Evolutionary conservation across 805 yeast species (phyloP).

Genomic region (Candida ortonii): DNA sequence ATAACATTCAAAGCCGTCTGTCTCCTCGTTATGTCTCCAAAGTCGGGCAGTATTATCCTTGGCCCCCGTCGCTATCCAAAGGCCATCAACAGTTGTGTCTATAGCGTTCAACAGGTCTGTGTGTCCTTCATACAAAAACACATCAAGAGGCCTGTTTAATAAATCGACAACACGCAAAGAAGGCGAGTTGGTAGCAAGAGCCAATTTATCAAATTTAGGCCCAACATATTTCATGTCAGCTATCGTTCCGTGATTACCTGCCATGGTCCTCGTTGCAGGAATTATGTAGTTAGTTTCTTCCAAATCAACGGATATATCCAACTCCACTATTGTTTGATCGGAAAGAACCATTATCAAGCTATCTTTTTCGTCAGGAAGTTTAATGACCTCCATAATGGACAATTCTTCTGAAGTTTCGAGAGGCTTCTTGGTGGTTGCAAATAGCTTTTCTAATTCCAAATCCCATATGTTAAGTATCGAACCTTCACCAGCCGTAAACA

Average conservation of each 20-base stretch:
- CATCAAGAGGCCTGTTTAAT: slow-evolving; percentile 52
- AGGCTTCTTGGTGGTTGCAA: slow-evolving; percentile 48
- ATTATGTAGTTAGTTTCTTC: slow-evolving; percentile 33
- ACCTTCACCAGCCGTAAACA: slow-evolving; percentile 78
- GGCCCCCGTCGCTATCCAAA: slow-evolving; percentile 88
- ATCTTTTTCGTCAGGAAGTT: slow-evolving; percentile 27
- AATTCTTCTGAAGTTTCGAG: slow-evolving; percentile 67
- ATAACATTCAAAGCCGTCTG: slow-evolving; percentile 40
- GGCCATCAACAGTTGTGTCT: slow-evolving; percentile 75
- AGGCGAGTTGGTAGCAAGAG: slow-evolving; percentile 92
- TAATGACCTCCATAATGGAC: slow-evolving; percentile 56
- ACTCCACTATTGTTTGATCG: slow-evolving; percentile 70
- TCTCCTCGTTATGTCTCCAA: slow-evolving; percentile 63
- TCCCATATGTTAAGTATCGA: slow-evolving; percentile 70
- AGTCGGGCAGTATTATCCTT: slow-evolving; percentile 83
- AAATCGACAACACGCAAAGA: slow-evolving; percentile 74
- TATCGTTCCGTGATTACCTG: slow-evolving; percentile 94
- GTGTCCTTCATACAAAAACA: slow-evolving; percentile 74
- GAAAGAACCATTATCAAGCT: slow-evolving; percentile 58
- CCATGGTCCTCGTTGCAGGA: slow-evolving; percentile 54
- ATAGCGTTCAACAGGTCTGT: slow-evolving; percentile 77
- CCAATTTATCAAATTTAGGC: slow-evolving; percentile 54
- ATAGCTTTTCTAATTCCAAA: slow-evolving; percentile 42
- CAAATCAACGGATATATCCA: slow-evolving; percentile 25
- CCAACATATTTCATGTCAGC: slow-evolving; percentile 85